Evolutionary conservation across 257 asterid genomes (phyloP).

Genomic region (Eustoma russellianum): DNA sequence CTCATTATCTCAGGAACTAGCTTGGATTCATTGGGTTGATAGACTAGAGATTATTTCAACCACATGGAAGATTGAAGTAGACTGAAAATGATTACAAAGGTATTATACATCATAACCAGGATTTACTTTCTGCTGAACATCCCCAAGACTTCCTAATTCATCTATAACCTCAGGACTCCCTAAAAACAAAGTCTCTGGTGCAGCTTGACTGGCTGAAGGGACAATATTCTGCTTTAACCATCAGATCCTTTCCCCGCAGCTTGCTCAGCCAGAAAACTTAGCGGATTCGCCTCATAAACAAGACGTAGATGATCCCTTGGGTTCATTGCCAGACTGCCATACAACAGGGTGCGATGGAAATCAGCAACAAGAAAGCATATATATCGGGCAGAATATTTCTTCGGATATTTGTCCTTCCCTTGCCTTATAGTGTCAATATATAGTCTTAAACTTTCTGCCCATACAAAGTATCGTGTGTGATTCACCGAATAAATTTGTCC

Average conservation of each 20-base stretch:
- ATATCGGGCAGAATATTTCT: slow-evolving; percentile 92
- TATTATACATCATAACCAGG: slow-evolving; percentile 82
- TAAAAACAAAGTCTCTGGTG: slow-evolving; percentile 86
- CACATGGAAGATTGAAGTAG: background rate
- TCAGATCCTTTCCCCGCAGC: slow-evolving; percentile 87
- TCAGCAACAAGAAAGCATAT: slow-evolving; percentile 96
- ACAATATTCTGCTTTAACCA: slow-evolving; percentile 64
- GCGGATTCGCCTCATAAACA: slow-evolving; percentile 90
- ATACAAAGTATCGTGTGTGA: slow-evolving; percentile 91
- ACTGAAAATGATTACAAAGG: background rate
- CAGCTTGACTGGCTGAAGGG: slow-evolving; percentile 72
- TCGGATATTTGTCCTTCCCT: slow-evolving; percentile 73
- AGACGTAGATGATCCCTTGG: slow-evolving; percentile 97
- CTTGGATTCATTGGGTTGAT: too few species aligned
- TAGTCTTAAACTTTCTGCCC: slow-evolving; percentile 83
- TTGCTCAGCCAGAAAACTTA: slow-evolving; percentile 82
- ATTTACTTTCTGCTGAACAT: slow-evolving; percentile 85
- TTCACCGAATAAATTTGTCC: slow-evolving; percentile 96
- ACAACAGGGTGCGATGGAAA: slow-evolving; percentile 82
- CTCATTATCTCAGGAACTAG: too few species aligned
- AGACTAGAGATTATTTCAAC: too few species aligned
- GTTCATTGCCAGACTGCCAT: slow-evolving; percentile 91
- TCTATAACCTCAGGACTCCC: slow-evolving; percentile 83
- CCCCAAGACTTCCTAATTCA: slow-evolving; percentile 71
- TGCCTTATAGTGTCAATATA: slow-evolving; percentile 83